Base-by-base conservation (phyloP, 2,329 filamentous ascomycete genomes). In the Elsinoe ampelina region DNA sequence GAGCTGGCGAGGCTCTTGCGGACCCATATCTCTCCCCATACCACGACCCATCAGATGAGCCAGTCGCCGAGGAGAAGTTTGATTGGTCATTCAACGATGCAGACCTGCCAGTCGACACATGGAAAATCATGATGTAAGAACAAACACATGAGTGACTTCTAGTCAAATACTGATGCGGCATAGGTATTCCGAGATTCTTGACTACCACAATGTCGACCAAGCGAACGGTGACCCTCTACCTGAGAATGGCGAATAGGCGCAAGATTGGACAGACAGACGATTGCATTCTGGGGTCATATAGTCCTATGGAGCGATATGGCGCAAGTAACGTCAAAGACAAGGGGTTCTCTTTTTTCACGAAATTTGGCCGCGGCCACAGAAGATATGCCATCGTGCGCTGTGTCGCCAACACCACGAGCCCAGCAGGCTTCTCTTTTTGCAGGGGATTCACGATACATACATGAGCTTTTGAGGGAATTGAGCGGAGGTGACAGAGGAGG, bases 51-150 rank as follows among this genome's bases (percentile, higher is more conserved):
- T 93, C 88, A 43, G 93, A 98, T 68, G 93, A 98, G 77, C 93
- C 93, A 1, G 85, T 90, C 13, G 89, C 93, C 19, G 89, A 95
- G 60, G 91, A 96, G 77, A 96, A 95, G 76, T 98, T 98, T 67
- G 93, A 98, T 71, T 98, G 93, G 93, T 96, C 91, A 55, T 98
- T 98, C 76, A 97, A 97, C 72, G 93, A 98, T 66, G 93, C 92
- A 48, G 93, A 98, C 69, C 77, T 98, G 58, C 92, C 93, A 0
- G 91, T 97, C 52, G 93, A 98, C 70, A 95, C 91, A n/a, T 98
- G 93, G 93, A 98, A 98, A 78, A 96, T 98, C 70, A 98, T 97
- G 93, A 98, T 98, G 93, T 95, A 79, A 69, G 86, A 57, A n/a
- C n/a, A n/a, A n/a, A n/a, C n/a, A n/a, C n/a, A n/a, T n/a, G n/a